Evolutionary conservation across 2,329 filamentous ascomycete genomes (phyloP), one percentile per base, ranked within the genome.

Genomic region (Aspergillus fijiensis): DNA sequence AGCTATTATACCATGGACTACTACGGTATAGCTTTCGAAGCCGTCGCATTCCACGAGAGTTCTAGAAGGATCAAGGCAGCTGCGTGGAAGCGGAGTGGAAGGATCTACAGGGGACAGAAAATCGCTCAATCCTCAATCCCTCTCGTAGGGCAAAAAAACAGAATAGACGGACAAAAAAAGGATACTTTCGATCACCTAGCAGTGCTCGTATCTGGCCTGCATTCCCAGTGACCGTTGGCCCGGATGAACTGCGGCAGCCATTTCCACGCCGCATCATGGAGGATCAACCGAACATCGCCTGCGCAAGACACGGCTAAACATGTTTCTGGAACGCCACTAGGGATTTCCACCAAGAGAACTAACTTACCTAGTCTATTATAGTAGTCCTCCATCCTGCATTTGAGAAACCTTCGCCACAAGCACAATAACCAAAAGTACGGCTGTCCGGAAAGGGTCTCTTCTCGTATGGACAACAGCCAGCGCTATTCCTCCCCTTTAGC

Each of bases 61-160:
- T 68, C 67, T 58, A 67, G 67, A 69, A 68, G 66, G 60, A 67
- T 63, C 58, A 55, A 62, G 60, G 58, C 33, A 62, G 59, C 55
- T 54, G 60, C 54, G 49, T 57, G 23, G 52, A 58, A 56, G 51
- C 35, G 29, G 47, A 50, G 45, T 57, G 53, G 49, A 59, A 57
- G 42, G 53, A 51, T 59, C 39, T 55, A 63, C 60, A 59, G 54
- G 62, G 55, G 57, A 27, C 55, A 45, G 31, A 58, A 49, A 61
- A 45, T 39, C 31, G 27, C 48, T n/a, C 57, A 49, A 35, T 29
- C 33, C 19, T n/a, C 57, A 49, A 35, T 29, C 33, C 19, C 11
- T 23, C 33, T 12, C 10, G 27, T 31, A 48, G 49, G 42, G 33
- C 33, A 49, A 19, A 47, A 45, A 42, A 54, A 42, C 56, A 49